These are phyloP conservation scores for Asterionellopsis glacialis DNA, from an alignment of 108 stramenopile species.

Conservation along the genomic window DNA sequence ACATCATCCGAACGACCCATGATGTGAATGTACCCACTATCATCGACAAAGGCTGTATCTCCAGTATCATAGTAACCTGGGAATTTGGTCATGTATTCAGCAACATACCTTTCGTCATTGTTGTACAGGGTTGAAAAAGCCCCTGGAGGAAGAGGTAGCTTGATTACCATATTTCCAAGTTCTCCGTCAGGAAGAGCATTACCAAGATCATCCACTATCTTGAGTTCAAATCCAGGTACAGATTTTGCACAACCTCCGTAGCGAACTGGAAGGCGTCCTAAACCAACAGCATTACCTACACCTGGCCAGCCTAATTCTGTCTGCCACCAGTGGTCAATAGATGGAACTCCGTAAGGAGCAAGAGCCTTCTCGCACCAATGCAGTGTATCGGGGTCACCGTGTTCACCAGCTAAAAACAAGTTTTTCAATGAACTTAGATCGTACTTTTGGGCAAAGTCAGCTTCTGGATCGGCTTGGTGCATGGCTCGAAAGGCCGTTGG, in stretches of 20 bases:
- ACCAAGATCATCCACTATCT: conserved; percentile 40
- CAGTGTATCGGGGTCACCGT: conserved; percentile 66
- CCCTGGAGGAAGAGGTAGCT: conserved; percentile 72
- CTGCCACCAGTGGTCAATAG: conserved; percentile 83
- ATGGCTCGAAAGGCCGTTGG: conserved; percentile 81
- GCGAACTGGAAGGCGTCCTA: conserved; percentile 30
- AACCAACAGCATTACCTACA: conserved; percentile 35
- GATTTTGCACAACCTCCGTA: conserved; percentile 49
- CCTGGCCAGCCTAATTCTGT: conserved; percentile 39
- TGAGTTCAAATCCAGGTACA: conserved; percentile 48
- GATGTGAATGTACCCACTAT: conserved; percentile 69
- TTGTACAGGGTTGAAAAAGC: conserved; percentile 60
- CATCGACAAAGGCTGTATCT: conserved; percentile 64
- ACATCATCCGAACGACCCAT: conserved; percentile 76
- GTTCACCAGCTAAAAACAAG: conserved; percentile 71
- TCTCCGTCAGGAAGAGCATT: conserved; percentile 18
- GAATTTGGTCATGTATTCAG: conserved; percentile 41
- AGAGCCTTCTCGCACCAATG: conserved; percentile 47
- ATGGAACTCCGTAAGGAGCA: conserved; percentile 20
- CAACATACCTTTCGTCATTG: conserved; percentile 47
- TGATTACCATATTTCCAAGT: conserved; percentile 57
- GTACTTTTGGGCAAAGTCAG: conserved; percentile 28
- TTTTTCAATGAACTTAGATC: conserved; percentile 39
- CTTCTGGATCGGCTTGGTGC: conserved; percentile 48
- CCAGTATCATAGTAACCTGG: conserved; percentile 72